Evolutionary conservation across 2,329 filamentous ascomycete species (phyloP).

Genomic region (Nemania sp.): DNA sequence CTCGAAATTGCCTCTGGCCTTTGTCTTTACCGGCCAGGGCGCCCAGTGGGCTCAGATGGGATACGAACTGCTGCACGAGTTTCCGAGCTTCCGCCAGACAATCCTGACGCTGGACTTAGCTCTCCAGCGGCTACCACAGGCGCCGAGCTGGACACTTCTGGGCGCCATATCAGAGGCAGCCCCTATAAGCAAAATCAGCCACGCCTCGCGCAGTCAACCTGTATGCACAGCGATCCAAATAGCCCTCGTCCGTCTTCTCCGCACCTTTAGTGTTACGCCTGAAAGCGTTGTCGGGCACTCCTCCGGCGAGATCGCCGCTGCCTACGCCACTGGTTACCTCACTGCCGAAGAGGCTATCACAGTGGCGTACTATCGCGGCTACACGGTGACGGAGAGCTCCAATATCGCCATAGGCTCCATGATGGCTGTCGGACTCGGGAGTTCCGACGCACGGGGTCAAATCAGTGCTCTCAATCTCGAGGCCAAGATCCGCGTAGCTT

Average conservation of each 20-base stretch:
- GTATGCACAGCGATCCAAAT: conserved; percentile 34
- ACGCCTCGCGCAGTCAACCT: conserved; percentile 21
- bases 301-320: conserved; percentile 42
- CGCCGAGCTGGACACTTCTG: conserved; percentile 23
- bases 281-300: conserved; percentile 41
- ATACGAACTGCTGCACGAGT: conserved; percentile 32
- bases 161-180: conserved; percentile 9
- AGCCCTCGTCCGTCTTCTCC: conserved; percentile 31
- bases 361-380: conserved; percentile 32
- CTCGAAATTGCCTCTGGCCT: conserved; percentile 11
- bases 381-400: not conserved
- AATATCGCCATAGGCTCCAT: not conserved
- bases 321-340: conserved; percentile 25
- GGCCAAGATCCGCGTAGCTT: conserved; percentile 12
- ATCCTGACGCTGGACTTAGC: conserved; percentile 24
- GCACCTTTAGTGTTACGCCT: conserved; percentile 30
- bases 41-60: conserved; percentile 42
- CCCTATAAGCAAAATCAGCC: not conserved
- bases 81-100: conserved; percentile 21
- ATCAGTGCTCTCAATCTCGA: not conserved
- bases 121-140: not conserved
- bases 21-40: conserved; percentile 39
- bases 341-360: conserved; percentile 34
- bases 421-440: conserved; percentile 6
- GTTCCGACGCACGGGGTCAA: not conserved